Percentiles rank a stretch among this genome's conserved stretches.
Conservation (phyloP, 768 basidiomycete genomes). For the Tricholoma bakamatsutake region DNA sequence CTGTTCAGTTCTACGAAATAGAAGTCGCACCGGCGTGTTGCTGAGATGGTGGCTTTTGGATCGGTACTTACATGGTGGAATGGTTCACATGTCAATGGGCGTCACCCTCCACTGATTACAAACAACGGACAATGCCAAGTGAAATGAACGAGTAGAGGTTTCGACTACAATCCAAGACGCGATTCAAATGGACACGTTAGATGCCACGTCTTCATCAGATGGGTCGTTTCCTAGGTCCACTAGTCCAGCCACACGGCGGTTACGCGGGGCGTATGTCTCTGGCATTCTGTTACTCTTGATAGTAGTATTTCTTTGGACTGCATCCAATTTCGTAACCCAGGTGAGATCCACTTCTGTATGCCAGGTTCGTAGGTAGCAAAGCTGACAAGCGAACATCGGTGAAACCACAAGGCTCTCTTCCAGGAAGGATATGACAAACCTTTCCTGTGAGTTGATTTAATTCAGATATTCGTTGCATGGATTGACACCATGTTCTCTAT, state of each 20-base stretch:
- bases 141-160: not conserved
- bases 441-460: constrained; percentile 54
- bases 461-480: not conserved
- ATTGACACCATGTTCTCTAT: not conserved
- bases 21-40: no score
- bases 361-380: not conserved
- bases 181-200: not conserved
- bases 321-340: constrained; percentile 84
- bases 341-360: constrained; percentile 25
- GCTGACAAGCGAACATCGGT: not conserved
- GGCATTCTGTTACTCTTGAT: constrained; percentile 67
- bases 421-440: constrained; percentile 78
- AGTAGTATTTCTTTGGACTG: constrained; percentile 86
- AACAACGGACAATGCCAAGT: no score
- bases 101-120: no score
- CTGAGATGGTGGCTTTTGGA: no score
- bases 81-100: no score
- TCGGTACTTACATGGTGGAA: no score
- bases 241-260: not conserved
- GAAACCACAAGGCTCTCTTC: constrained; percentile 36
- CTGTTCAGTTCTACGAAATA: no score
- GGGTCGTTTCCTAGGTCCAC: not conserved
- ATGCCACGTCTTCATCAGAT: not conserved
- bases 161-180: not conserved
- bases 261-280: constrained; percentile 12